Evolutionary conservation across 208 protist genomes (phyloP).

Genomic region (Leishmania tarentolae): DNA sequence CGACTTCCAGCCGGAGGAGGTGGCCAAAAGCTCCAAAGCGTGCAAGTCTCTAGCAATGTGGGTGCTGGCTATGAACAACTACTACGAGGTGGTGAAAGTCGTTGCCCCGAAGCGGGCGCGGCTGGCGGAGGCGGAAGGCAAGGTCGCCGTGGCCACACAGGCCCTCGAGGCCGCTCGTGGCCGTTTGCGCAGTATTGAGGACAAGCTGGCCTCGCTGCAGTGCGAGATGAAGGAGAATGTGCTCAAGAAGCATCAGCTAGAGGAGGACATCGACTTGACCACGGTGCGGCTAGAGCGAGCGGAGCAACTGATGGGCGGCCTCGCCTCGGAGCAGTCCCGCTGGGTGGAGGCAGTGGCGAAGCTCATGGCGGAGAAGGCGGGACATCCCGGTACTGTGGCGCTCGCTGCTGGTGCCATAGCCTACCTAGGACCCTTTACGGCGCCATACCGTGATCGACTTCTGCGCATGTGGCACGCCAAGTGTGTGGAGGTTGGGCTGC

Average conservation of each 20-base stretch:
- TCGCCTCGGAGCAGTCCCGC: conserved; percentile 86
- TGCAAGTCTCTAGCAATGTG: conserved; percentile 95
- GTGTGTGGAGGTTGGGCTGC: conserved; percentile 66
- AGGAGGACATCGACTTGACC: conserved; percentile 93
- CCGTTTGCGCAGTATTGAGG: conserved; percentile 80
- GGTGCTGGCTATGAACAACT: conserved; percentile 95
- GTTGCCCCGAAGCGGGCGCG: conserved; percentile 85
- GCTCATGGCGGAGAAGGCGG: conserved; percentile 58
- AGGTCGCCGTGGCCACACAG: conserved; percentile 78
- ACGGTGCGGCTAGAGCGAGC: conserved; percentile 87
- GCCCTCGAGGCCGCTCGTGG: conserved; percentile 72
- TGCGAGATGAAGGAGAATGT: conserved; percentile 88
- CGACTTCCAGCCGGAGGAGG: conserved; percentile 93
- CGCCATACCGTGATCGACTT: conserved; percentile 83
- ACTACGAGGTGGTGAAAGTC: conserved; percentile 93
- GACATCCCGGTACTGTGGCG: conserved; percentile 76
- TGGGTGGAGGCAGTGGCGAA: conserved; percentile 74
- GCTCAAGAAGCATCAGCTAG: conserved; percentile 89
- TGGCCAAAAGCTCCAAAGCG: conserved; percentile 94
- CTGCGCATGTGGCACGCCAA: conserved; percentile 68
- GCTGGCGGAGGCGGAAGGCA: conserved; percentile 84
- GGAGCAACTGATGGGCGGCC: conserved; percentile 89
- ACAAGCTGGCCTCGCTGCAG: conserved; percentile 80
- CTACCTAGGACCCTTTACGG: conserved; percentile 94
- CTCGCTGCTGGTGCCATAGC: conserved; percentile 91